Base-by-base conservation (phyloP, 768 basidiomycete genomes). In the Boletus reticuloceps region DNA sequence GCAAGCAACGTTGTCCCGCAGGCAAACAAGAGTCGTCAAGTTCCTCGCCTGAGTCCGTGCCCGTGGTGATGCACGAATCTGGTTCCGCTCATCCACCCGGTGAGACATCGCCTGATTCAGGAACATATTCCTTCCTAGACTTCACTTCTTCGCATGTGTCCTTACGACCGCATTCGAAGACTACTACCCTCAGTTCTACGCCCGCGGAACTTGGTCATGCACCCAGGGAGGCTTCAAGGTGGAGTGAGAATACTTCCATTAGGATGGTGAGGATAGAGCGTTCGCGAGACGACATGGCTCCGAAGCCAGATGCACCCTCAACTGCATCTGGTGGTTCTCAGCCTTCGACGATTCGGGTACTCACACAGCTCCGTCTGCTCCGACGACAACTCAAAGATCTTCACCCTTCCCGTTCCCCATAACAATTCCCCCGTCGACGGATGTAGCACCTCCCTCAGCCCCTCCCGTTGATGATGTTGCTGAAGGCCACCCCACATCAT, bases 341-440 rank as follows among this genome's bases (percentile, higher is more conserved):
- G 6, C 61, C 71, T 9, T 71, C 71, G 16, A 64, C 16, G 46
- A 53, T 46, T 67, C 71, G 6, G 64, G 55, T 10, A 14, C 50
- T 40, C 55, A 50, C 29, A 58, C 60, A 8, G 46, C n/a, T 13
- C 65, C 62, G 13, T 60, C 69, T 43, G 55, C 38, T 20, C 60
- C 45, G n/a, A 63, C 68, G 27, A 53, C 57, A 13, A 69, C 69
- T n/a, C 60, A 64, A 42, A 47, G 56, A 27, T 65, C 69, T n/a
- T 60, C 62, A 12, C 38, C 63, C 14, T 80, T 80, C 59, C 78
- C 77, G 7, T 79, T 79, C 53, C 76, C 79, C 27, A 65, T 80
- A 34, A 72, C 77, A 9, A 73, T 82, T 9, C 75, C 80, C 4
- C 61, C 77, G 11, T 78, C 80, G 1, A 64, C 75, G 6, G 66